Evolutionary conservation across 129 eudicot species (phyloP).

Genomic region (Scalesia atractyloides): DNA sequence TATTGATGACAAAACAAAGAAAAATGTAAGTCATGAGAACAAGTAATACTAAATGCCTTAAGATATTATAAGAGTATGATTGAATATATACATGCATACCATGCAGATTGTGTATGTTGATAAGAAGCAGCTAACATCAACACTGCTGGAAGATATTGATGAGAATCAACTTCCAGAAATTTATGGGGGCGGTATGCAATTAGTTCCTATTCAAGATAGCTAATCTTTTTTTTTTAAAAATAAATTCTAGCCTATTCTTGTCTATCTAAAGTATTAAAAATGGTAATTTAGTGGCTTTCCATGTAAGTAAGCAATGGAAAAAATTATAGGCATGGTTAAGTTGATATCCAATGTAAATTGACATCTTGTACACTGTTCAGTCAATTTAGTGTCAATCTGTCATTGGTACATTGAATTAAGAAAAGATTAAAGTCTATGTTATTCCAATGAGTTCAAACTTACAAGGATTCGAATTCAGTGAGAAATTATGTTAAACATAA

Average conservation of each 20-base stretch:
- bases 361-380: too few relatives aligned
- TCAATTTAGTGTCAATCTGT: too few relatives aligned
- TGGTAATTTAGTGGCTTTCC: too few relatives aligned
- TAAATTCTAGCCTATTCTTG: neutral
- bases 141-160: slow-evolving; percentile 76
- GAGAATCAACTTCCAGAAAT: slow-evolving; percentile 75
- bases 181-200: slow-evolving; percentile 69
- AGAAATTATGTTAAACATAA: too few relatives aligned
- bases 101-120: slow-evolving; percentile 86
- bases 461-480: too few relatives aligned
- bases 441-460: too few relatives aligned
- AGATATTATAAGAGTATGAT: neutral
- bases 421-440: too few relatives aligned
- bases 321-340: too few relatives aligned
- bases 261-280: too few relatives aligned
- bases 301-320: too few relatives aligned
- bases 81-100: neutral
- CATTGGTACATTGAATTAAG: too few relatives aligned
- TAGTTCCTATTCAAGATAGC: slow-evolving; percentile 53
- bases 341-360: too few relatives aligned
- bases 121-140: slow-evolving; percentile 56
- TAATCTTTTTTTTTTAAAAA: slow-evolving; percentile 3
- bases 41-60: neutral
- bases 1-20: slow-evolving; percentile 77
- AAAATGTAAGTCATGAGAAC: slow-evolving; percentile 50